Evolutionary conservation across 345 rosid species (phyloP).

Genomic region (Eucalyptus pauciflora): DNA sequence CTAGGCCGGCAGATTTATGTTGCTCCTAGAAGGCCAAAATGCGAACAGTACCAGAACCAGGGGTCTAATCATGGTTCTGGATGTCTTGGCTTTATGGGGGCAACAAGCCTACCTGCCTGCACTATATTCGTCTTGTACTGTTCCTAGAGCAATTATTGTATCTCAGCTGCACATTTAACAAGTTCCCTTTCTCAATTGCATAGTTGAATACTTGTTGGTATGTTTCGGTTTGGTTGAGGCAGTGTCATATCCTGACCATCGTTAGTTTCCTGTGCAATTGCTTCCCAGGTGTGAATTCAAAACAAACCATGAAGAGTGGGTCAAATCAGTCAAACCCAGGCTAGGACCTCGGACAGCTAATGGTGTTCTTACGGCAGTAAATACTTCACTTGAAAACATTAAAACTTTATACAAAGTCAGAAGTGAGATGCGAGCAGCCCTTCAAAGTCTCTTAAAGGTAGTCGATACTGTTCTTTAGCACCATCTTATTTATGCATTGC

Average conservation of each 20-base stretch:
- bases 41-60: not conserved
- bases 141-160: not conserved
- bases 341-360: slow-evolving; percentile 48
- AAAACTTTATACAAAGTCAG: slow-evolving; percentile 61
- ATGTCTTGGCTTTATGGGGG: not conserved
- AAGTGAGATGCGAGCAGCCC: slow-evolving; percentile 63
- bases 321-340: slow-evolving; percentile 59
- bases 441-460: slow-evolving; percentile 79
- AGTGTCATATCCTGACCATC: not conserved
- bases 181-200: not conserved
- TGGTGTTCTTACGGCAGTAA: slow-evolving; percentile 43
- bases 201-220: not conserved
- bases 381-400: slow-evolving; percentile 33
- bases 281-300: slow-evolving; percentile 71
- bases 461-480: not conserved
- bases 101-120: not conserved
- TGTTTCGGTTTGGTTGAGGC: not conserved
- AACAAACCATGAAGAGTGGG: slow-evolving; percentile 87
- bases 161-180: not conserved
- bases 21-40: not conserved
- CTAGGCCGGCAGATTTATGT: not conserved
- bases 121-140: not conserved
- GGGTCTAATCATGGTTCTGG: not conserved
- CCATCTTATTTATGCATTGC: not conserved
- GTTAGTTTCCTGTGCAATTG: not conserved